phyloP scores from a whole-genome alignment of 805 yeast species.

The Wilhelminamyces savonicus region DNA sequence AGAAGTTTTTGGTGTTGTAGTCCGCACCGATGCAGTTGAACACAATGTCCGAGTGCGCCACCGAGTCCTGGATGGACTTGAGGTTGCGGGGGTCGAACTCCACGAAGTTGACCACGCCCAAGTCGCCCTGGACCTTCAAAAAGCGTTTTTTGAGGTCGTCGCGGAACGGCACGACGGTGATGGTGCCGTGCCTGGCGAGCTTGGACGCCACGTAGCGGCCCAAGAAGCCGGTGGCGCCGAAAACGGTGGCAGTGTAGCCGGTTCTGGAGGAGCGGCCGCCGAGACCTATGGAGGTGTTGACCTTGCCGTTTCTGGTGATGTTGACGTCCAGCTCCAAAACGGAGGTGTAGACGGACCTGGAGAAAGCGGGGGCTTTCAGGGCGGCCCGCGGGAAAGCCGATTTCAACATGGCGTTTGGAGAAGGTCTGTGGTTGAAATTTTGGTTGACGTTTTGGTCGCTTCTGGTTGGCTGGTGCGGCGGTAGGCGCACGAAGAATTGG shows the following conservation, averaged over 20 bases:
- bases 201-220: conserved; percentile 69
- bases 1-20: conserved; percentile 69
- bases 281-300: conserved; percentile 60
- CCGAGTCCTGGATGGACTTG: conserved; percentile 67
- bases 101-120: conserved; percentile 79
- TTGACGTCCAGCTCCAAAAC: conserved; percentile 53
- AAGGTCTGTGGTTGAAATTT: conserved; percentile 1
- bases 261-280: conserved; percentile 85
- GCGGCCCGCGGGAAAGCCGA: conserved; percentile 10
- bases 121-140: conserved; percentile 76
- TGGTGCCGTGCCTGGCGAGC: conserved; percentile 78
- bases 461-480: not conserved
- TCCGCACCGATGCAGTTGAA: conserved; percentile 75
- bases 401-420: conserved; percentile 18
- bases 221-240: conserved; percentile 75
- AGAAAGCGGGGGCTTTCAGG: conserved; percentile 9
- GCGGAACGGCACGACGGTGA: conserved; percentile 71
- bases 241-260: conserved; percentile 84
- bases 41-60: conserved; percentile 77
- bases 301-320: conserved; percentile 71
- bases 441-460: not conserved
- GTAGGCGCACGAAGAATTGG: not conserved
- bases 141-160: conserved; percentile 74
- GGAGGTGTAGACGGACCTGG: conserved; percentile 33
- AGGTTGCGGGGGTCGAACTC: conserved; percentile 79